Percentiles rank a stretch among this genome's conserved stretches.
phyloP scores from a whole-genome alignment of 768 basidiomycete genomes.

The Boletellus sp. region DNA sequence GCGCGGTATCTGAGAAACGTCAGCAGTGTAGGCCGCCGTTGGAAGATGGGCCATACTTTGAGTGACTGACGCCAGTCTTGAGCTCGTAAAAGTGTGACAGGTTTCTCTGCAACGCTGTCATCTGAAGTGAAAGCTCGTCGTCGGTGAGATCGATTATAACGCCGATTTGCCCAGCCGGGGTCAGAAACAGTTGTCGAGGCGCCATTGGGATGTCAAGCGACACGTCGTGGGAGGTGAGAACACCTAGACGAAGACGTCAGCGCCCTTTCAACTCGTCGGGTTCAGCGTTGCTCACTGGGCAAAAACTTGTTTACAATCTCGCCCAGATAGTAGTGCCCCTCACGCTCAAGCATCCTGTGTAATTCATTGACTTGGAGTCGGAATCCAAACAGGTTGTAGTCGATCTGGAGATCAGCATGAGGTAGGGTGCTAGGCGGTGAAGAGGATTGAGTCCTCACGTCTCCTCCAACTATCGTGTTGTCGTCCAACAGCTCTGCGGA shows the following conservation, averaged over 20 bases:
- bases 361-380: conserved; percentile 42
- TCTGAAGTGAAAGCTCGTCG: conserved; percentile 45
- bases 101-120: conserved; percentile 76
- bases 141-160: conserved; percentile 60
- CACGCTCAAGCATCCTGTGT: conserved; percentile 50
- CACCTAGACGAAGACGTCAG: conserved; percentile 40
- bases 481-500: conserved; percentile 55
- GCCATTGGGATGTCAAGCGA: conserved; percentile 40
- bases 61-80: conserved; percentile 56
- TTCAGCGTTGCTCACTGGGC: conserved; percentile 42
- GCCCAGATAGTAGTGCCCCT: conserved; percentile 70
- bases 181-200: conserved; percentile 70
- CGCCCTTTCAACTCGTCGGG: neutral
- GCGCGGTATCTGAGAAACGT: conserved; percentile 56
- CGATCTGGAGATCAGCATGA: conserved; percentile 44
- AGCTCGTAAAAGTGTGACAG: conserved; percentile 51
- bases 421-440: neutral
- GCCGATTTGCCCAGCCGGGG: conserved; percentile 76
- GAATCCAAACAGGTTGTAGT: conserved; percentile 66
- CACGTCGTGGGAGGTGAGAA: conserved; percentile 45
- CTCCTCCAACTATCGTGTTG: conserved; percentile 63
- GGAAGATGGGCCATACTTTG: conserved; percentile 43
- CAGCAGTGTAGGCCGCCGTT: neutral
- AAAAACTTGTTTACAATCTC: conserved; percentile 78
- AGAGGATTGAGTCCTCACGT: conserved; percentile 46